Conservation (phyloP, 495 filamentous ascomycete species). For the Patellaria atrata region DNA sequence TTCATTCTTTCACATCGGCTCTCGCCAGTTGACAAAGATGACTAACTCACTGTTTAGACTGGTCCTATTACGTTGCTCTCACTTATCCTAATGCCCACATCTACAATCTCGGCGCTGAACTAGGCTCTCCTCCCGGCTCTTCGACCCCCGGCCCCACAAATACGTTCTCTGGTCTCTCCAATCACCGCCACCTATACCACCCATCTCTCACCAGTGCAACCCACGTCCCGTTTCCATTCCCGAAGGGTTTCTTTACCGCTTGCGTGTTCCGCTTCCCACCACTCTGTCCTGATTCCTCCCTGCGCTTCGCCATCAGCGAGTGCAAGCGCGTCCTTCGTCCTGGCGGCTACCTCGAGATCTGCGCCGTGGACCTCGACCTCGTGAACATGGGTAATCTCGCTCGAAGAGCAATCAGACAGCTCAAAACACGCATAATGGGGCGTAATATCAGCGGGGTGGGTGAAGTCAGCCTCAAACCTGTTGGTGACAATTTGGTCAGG, state of each 20-base stretch:
- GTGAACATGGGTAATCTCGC: slow-evolving; percentile 41
- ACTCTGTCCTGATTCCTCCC: slow-evolving; percentile 56
- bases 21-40: slow-evolving; percentile 27
- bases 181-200: slow-evolving; percentile 70
- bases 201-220: slow-evolving; percentile 42
- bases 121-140: slow-evolving; percentile 27
- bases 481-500: slow-evolving; percentile 64
- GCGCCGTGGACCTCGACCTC: slow-evolving; percentile 28
- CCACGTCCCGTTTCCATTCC: slow-evolving; percentile 87
- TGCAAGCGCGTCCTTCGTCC: slow-evolving; percentile 82
- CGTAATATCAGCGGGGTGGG: too few relatives aligned
- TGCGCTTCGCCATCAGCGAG: slow-evolving; percentile 69
- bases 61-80: slow-evolving; percentile 93
- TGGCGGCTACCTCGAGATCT: slow-evolving; percentile 62
- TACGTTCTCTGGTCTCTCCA: slow-evolving; percentile 19
- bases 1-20: background rate
- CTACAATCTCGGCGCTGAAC: slow-evolving; percentile 73
- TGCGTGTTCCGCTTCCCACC: slow-evolving; percentile 82
- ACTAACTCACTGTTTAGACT: slow-evolving; percentile 43
- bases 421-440: too few relatives aligned
- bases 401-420: slow-evolving; percentile 55
- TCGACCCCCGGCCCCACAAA: slow-evolving; percentile 26
- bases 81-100: slow-evolving; percentile 77
- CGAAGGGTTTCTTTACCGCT: slow-evolving; percentile 66
- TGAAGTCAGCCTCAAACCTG: slow-evolving; percentile 57